Percentiles rank a stretch among this genome's conserved stretches.
These are phyloP conservation scores for Plasmodium chabaudi DNA, from an alignment of 169 alveolate genomes.

Conservation along the genomic window DNA sequence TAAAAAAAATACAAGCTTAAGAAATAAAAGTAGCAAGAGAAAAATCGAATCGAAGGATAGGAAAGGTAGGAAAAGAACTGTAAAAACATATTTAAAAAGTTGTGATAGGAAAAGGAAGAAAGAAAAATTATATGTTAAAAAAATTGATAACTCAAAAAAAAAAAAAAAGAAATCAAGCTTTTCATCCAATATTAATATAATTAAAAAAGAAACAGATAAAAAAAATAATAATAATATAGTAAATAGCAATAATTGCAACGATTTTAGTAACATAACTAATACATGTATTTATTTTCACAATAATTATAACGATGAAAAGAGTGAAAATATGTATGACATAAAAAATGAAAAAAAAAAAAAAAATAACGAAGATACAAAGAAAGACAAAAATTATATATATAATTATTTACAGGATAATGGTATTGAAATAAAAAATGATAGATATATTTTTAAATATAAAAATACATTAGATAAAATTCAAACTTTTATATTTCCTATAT, in stretches of 20 bases:
- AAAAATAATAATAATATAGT: neutral
- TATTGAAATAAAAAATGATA: slow-evolving; percentile 39
- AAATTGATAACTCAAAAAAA: neutral
- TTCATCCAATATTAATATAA: neutral
- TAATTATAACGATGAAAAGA: neutral
- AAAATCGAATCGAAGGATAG: no score
- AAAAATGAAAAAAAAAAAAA: neutral
- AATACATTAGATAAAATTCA: slow-evolving; percentile 50
- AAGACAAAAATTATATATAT: slow-evolving; percentile 21
- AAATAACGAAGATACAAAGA: neutral
- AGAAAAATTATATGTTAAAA: neutral
- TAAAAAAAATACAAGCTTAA: no score
- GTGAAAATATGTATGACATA: neutral
- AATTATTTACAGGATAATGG: slow-evolving; percentile 13
- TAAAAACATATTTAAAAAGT: slow-evolving; percentile 2
- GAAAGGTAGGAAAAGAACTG: neutral
- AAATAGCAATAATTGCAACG: neutral
- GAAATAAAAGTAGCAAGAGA: no score
- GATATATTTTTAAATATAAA: slow-evolving; percentile 35
- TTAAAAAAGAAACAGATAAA: neutral
- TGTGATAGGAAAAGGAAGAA: neutral
- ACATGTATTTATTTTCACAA: neutral
- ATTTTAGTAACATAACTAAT: no score
- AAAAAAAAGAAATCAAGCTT: neutral
- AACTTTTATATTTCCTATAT: slow-evolving; percentile 57